Evolutionary conservation across 2,329 filamentous ascomycete genomes (phyloP).

Genomic region (Talaromyces sp.): DNA sequence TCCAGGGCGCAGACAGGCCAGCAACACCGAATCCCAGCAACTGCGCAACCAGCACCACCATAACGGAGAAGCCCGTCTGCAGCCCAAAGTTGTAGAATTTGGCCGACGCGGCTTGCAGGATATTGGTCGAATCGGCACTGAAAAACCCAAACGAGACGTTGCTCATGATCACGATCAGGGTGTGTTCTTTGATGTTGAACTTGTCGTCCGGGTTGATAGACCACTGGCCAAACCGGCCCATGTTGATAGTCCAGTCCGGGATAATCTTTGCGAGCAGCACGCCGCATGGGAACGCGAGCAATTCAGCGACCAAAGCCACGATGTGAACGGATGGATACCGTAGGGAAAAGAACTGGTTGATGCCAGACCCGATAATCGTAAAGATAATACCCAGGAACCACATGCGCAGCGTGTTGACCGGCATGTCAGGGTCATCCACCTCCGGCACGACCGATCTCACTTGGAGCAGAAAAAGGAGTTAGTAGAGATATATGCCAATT

Average conservation of each 20-base stretch:
- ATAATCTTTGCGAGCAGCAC: constrained; percentile 32
- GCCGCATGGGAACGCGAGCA: constrained; percentile 39
- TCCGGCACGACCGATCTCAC: constrained; percentile 21
- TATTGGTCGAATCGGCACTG: constrained; percentile 41
- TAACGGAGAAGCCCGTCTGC: constrained; percentile 31
- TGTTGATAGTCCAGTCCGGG: constrained; percentile 27
- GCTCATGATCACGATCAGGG: constrained; percentile 42
- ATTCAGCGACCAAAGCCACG: constrained; percentile 39
- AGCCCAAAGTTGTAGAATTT: constrained; percentile 38
- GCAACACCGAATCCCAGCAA: constrained; percentile 36
- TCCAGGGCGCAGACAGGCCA: constrained; percentile 30
- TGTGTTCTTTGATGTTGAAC: constrained; percentile 45
- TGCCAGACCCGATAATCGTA: constrained; percentile 38
- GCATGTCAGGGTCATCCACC: constrained; percentile 21
- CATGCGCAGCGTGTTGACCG: constrained; percentile 27
- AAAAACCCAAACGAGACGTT: constrained; percentile 46
- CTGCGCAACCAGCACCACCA: constrained; percentile 34
- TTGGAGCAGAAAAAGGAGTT: constrained; percentile 11
- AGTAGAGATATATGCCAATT: neutral
- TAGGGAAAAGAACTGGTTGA: constrained; percentile 43
- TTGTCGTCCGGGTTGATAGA: constrained; percentile 37
- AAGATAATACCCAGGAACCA: constrained; percentile 43
- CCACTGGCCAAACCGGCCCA: constrained; percentile 12
- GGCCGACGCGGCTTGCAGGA: constrained; percentile 36
- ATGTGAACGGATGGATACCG: constrained; percentile 42